Evolutionary conservation across 2,329 filamentous ascomycete species (phyloP).

Genomic region (Aspergillus sp.): DNA sequence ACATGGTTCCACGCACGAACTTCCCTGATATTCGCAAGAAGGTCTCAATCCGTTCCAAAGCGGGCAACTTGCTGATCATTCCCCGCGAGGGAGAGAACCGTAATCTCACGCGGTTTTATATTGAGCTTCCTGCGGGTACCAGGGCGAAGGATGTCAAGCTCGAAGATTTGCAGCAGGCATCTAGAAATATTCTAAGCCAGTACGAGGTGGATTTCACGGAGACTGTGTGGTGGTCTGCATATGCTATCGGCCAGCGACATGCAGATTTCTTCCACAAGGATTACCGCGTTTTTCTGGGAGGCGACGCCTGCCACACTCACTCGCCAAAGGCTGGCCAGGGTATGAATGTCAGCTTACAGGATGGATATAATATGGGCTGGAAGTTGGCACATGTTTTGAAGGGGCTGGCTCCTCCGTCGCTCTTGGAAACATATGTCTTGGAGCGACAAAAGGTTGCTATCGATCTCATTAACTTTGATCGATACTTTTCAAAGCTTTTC

Average conservation of each 20-base stretch:
- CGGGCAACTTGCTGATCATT: constrained; percentile 52
- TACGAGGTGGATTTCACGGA: constrained; percentile 56
- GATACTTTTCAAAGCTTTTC: constrained; percentile 55
- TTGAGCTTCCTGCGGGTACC: constrained; percentile 55
- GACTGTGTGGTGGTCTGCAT: constrained; percentile 69
- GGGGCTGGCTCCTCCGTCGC: constrained; percentile 41
- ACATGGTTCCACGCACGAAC: constrained; percentile 50
- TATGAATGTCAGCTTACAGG: constrained; percentile 56
- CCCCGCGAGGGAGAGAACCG: constrained; percentile 55
- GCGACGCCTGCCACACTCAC: constrained; percentile 69
- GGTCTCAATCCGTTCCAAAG: constrained; percentile 47
- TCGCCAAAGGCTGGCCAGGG: constrained; percentile 71
- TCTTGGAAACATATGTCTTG: constrained; percentile 55
- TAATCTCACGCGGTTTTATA: constrained; percentile 62
- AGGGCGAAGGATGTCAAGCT: constrained; percentile 54
- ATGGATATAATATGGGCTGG: constrained; percentile 62
- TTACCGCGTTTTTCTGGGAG: constrained; percentile 66
- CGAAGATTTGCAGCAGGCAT: constrained; percentile 54
- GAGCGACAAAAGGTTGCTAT: constrained; percentile 55
- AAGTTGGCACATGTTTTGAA: constrained; percentile 55
- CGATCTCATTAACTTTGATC: constrained; percentile 63
- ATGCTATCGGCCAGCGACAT: constrained; percentile 69
- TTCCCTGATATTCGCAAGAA: constrained; percentile 56
- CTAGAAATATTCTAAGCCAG: constrained; percentile 54
- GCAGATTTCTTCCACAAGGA: constrained; percentile 68